Conservation (phyloP, 2,329 filamentous ascomycete species). For the Zalaria sp. region DNA sequence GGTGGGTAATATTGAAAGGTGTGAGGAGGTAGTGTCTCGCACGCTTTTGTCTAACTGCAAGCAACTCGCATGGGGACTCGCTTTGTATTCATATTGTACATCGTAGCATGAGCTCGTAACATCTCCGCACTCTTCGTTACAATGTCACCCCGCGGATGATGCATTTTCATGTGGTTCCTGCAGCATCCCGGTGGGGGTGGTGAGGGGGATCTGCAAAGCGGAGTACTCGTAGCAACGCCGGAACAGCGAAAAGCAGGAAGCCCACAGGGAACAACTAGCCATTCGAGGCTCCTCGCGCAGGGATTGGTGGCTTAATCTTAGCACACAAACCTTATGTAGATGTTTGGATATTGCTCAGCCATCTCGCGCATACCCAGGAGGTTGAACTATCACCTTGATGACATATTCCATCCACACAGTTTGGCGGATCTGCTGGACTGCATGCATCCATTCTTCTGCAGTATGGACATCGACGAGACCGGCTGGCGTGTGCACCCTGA, state of each 20-base stretch:
- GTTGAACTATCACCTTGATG: conserved; percentile 3
- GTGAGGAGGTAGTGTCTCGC: too few relatives aligned
- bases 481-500: conserved; percentile 5
- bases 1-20: too few relatives aligned
- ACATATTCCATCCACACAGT: conserved; percentile 3
- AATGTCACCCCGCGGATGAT: background rate
- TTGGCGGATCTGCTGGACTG: conserved; percentile 2
- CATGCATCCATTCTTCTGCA: conserved; percentile 3
- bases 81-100: too few relatives aligned
- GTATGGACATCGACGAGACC: conserved; percentile 2
- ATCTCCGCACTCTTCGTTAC: background rate
- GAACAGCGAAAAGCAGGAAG: too few relatives aligned
- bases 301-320: background rate
- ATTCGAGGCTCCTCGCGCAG: too few relatives aligned
- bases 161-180: background rate
- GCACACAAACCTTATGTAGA: too few relatives aligned
- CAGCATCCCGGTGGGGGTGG: background rate
- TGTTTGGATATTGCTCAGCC: too few relatives aligned
- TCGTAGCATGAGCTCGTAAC: background rate
- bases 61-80: too few relatives aligned
- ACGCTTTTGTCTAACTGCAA: too few relatives aligned
- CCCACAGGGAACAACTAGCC: too few relatives aligned
- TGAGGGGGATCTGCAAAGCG: background rate
- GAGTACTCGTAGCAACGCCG: background rate
- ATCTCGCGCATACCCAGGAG: too few relatives aligned